phyloP scores from a whole-genome alignment of 768 basidiomycete species.

The Tricholoma flavovirens region DNA sequence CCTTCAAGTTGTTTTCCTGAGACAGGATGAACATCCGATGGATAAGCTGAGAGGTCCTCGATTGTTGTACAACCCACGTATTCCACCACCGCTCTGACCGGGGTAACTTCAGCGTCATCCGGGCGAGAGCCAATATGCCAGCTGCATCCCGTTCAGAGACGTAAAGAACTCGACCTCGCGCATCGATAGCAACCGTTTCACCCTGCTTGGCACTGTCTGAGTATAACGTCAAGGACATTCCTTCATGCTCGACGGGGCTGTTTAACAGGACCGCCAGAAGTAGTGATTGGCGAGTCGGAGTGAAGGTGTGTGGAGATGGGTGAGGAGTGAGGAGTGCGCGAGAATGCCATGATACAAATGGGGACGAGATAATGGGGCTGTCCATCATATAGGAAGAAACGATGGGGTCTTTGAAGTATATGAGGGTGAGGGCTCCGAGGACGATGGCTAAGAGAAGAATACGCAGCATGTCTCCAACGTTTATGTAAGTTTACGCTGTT shows the following conservation, averaged over 20 bases:
- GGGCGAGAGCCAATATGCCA: constrained; percentile 21
- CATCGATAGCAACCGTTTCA: constrained; percentile 25
- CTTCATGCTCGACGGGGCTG: constrained; percentile 27
- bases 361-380: constrained; percentile 10
- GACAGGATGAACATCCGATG: constrained; percentile 26
- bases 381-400: neutral
- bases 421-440: neutral
- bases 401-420: neutral
- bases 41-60: constrained; percentile 29
- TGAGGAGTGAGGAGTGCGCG: constrained; percentile 18
- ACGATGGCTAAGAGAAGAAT: neutral
- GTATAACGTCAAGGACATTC: constrained; percentile 33
- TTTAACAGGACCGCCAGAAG: constrained; percentile 28
- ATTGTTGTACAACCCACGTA: constrained; percentile 29
- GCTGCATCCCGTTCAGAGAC: constrained; percentile 21
- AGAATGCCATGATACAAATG: constrained; percentile 23
- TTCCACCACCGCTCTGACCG: constrained; percentile 26
- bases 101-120: constrained; percentile 19
- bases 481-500: too few relatives aligned
- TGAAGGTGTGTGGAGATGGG: constrained; percentile 20
- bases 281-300: constrained; percentile 22
- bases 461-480: neutral
- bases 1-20: constrained; percentile 11
- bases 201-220: constrained; percentile 6
- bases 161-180: constrained; percentile 23